A percentile compares a stretch with the other conserved stretches of the same genome.
These are phyloP conservation scores for Telopea speciosissima DNA, from an alignment of 177 flowering plant genomes.

Conservation along the genomic window DNA sequence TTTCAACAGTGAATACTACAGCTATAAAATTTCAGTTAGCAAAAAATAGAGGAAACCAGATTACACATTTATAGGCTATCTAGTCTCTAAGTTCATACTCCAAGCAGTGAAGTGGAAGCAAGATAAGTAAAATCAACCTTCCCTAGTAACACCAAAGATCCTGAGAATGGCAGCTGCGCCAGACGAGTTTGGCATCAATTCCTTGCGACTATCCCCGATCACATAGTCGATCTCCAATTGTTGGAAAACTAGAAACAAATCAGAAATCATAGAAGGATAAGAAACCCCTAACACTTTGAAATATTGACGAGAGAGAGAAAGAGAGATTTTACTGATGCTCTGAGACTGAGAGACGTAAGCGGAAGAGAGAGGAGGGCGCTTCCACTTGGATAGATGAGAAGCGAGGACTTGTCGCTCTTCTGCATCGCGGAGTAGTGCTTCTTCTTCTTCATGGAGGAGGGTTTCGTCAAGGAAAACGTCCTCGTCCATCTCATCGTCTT, in stretches of 20 bases:
- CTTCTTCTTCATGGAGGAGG: constrained; percentile 58
- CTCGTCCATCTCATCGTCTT: constrained; percentile 54
- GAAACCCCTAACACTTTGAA: constrained; percentile 5
- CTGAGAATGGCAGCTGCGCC: constrained; percentile 84
- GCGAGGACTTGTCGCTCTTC: constrained; percentile 50
- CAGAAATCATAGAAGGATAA: neutral
- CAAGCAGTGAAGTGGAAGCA: neutral
- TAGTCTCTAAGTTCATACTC: too few relatives aligned
- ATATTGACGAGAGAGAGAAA: constrained; percentile 5
- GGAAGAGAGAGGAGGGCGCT: constrained; percentile 59
- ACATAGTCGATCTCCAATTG: constrained; percentile 96
- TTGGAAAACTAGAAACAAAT: constrained; percentile 60
- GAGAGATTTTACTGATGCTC: constrained; percentile 40
- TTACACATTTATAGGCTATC: too few relatives aligned
- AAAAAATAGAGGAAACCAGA: too few relatives aligned
- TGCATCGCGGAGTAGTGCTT: constrained; percentile 44
- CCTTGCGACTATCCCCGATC: constrained; percentile 65
- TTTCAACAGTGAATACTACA: too few relatives aligned
- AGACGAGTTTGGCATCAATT: constrained; percentile 49
- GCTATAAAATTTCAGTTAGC: too few relatives aligned
- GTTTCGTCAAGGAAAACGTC: constrained; percentile 84
- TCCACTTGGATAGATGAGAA: constrained; percentile 62
- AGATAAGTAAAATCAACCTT: constrained; percentile 52
- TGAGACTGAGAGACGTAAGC: constrained; percentile 39
- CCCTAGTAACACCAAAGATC: constrained; percentile 87